phyloP scores from a whole-genome alignment of 805 yeast genomes.

The Ogataea pilisensis region DNA sequence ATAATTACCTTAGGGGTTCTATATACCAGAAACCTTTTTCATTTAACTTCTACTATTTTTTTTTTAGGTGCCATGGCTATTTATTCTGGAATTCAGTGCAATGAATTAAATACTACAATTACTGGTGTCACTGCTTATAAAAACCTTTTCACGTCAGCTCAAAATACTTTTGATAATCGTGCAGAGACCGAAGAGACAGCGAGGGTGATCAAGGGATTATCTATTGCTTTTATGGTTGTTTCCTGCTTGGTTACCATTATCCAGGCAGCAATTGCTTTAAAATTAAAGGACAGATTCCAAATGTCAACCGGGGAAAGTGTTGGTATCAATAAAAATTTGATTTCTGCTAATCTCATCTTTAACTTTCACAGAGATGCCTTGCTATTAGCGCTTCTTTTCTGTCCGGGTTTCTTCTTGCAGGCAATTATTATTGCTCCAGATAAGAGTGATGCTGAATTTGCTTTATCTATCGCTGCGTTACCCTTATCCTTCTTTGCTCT shows the following conservation, averaged over 20 bases:
- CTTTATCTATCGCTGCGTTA: conserved; percentile 30
- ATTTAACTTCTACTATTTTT: conserved; percentile 29
- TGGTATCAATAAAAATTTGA: conserved; percentile 35
- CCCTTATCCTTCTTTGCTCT: conserved; percentile 29
- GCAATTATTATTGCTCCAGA: conserved; percentile 38
- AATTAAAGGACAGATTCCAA: conserved; percentile 14
- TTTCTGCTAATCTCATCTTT: conserved; percentile 31
- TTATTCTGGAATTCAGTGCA: conserved; percentile 41
- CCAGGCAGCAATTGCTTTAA: conserved; percentile 27
- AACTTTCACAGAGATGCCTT: conserved; percentile 36
- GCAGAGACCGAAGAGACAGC: conserved; percentile 17
- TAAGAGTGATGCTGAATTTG: conserved; percentile 37
- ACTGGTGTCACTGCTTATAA: conserved; percentile 10
- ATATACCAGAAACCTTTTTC: conserved; percentile 33
- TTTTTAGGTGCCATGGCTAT: conserved; percentile 40
- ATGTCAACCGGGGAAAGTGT: conserved; percentile 23
- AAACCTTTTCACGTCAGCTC: conserved; percentile 8
- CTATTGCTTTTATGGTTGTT: conserved; percentile 36
- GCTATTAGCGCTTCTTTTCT: conserved; percentile 35
- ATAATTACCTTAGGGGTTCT: conserved; percentile 35
- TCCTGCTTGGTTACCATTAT: conserved; percentile 33
- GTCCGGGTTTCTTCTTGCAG: conserved; percentile 41
- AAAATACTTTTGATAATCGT: conserved; percentile 2
- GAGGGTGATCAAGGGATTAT: conserved; percentile 34
- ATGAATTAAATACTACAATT: conserved; percentile 32